Conservation (phyloP, 345 rosid species). For the Garcia nutans region DNA sequence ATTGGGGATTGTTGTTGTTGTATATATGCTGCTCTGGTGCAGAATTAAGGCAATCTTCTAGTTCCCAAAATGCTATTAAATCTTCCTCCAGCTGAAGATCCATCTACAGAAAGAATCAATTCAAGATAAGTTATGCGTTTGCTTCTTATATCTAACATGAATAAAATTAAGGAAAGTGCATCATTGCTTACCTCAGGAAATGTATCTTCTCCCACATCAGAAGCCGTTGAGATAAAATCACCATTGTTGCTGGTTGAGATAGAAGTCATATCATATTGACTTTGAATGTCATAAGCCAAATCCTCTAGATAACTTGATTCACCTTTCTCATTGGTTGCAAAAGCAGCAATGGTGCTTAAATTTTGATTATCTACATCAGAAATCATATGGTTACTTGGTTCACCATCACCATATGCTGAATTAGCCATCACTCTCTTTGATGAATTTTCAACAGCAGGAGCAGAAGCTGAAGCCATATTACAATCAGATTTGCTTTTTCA, state of each 20-base stretch:
- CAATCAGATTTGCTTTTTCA: not conserved
- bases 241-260: no score
- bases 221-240: no score
- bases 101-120: not conserved
- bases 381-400: not conserved
- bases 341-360: not conserved
- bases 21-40: not conserved
- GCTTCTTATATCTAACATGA: not conserved
- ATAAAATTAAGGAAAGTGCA: not conserved
- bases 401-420: not conserved
- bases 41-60: not conserved
- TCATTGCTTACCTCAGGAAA: slow-evolving; percentile 5
- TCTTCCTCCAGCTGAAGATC: no score
- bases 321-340: no score
- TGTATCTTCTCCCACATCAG: not conserved
- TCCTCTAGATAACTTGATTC: no score
- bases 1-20: not conserved
- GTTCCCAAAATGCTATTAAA: not conserved
- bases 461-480: not conserved
- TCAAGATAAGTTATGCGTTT: not conserved
- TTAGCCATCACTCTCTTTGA: not conserved
- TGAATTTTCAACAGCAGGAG: not conserved
- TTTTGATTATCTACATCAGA: not conserved
- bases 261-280: no score
- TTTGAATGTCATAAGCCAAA: no score